Base-by-base conservation (phyloP, 2,329 filamentous ascomycete species). In the Tolypocladium paradoxum region DNA sequence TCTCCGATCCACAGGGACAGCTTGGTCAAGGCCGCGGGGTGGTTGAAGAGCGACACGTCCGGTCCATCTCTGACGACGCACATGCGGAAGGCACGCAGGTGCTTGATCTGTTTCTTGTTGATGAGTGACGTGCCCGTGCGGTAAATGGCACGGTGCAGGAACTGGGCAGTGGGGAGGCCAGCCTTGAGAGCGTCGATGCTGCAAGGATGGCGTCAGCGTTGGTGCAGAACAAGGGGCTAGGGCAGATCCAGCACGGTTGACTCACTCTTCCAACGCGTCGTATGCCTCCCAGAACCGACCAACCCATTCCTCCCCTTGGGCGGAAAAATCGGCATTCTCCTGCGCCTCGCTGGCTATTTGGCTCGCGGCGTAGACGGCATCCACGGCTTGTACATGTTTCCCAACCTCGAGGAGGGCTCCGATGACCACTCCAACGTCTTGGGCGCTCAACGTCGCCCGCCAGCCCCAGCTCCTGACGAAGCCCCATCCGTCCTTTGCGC, bases 401-500 rank as follows among this genome's bases (percentile, higher is more conserved):
- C 93, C 92, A 31, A 97, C 90, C 72, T 99, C 93, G 1, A 99
- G 80, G 48, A 99, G 85, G 18, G 92, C 90, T 51, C 90, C 90
- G 22, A 97, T 81, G 33, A 97, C 84, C 18, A 96, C 88, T n/a
- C 89, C 90, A 0, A 96, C 90, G 66, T 99, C 93, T 49, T 92
- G 88, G 6, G 93, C 93, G 56, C 88, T 95, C 29, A 97, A 76
- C 49, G 92, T 96, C 1, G 91, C 92, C 66, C 91, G 87, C 91
- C 91, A 99, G 12, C 93, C 93, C 93, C 93, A 99, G 65, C 90
- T 95, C 54, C 91, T 82, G 20, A 97, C 92, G 65, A 97, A 99
- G 0, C 93, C 92, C 92, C 92, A 97, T 12, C 90, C 91, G 67
- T 96, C 90, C 64, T 92, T 92, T 48, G 83, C 82, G 24, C 85